These are phyloP conservation scores for Agroathelia rolfsii DNA, from an alignment of 1,284 basidiomycete species.

Conservation along the genomic window DNA sequence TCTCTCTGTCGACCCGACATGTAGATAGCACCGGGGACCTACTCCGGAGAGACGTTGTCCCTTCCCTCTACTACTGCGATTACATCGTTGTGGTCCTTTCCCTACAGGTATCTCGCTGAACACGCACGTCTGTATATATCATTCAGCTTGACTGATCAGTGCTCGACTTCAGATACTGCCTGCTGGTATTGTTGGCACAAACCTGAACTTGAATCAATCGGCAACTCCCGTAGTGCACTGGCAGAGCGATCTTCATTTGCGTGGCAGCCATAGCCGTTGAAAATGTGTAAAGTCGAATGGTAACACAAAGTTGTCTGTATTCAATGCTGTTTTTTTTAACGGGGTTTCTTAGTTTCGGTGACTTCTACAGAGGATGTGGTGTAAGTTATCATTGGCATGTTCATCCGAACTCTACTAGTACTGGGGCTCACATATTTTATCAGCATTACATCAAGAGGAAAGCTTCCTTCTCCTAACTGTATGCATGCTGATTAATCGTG, in stretches of 20 bases:
- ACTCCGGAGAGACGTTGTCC: no score
- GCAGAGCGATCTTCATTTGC: not conserved
- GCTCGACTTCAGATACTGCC: not conserved
- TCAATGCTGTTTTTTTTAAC: not conserved
- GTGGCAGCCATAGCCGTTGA: not conserved
- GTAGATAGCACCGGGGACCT: no score
- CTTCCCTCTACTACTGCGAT: slow-evolving; percentile 20
- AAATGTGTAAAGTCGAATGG: slow-evolving; percentile 37
- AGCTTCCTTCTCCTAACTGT: slow-evolving; percentile 36
- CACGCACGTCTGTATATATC: slow-evolving; percentile 18
- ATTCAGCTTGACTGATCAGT: slow-evolving; percentile 8
- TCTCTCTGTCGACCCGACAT: no score
- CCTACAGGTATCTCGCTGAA: slow-evolving; percentile 24
- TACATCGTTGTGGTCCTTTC: slow-evolving; percentile 22
- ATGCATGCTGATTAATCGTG: slow-evolving; percentile 40
- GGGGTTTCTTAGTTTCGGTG: slow-evolving; percentile 39
- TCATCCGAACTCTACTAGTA: slow-evolving; percentile 4
- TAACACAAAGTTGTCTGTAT: slow-evolving; percentile 19
- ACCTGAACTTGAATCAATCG: not conserved
- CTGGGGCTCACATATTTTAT: no score
- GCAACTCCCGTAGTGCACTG: not conserved
- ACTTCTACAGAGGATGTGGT: slow-evolving; percentile 54
- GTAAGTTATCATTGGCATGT: slow-evolving; percentile 25
- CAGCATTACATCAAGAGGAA: slow-evolving; percentile 8
- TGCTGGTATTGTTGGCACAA: not conserved